Base-by-base conservation (phyloP, 2,329 filamentous ascomycete genomes). In the Cladosporium halotolerans region DNA sequence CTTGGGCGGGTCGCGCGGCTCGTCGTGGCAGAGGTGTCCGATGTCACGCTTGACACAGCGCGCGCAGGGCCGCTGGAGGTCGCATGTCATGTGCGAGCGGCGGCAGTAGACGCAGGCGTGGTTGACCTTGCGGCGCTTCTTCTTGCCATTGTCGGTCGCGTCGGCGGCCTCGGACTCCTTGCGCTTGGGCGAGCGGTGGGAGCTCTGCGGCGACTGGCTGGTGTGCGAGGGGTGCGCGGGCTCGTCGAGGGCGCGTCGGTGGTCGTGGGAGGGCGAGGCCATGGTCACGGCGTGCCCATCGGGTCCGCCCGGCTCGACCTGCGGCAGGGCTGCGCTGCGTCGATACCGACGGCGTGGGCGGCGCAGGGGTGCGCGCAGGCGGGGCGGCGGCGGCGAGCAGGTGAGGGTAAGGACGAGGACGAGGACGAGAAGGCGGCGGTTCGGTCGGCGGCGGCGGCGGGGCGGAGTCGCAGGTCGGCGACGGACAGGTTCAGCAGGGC, bases 31-130 rank as follows among this genome's bases (percentile, higher is more conserved):
- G 61, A 99, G 80, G 73, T 99, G 93, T 65, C 92, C 93, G 71
- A 99, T 99, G 75, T 96, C 96, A 68, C 93, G 86, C 76, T 97
- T 99, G 74, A 97, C 89, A 78, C 93, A 99, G 74, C 93, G 83
- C 66, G 89, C 92, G 80, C 93, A 99, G 66, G 93, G 93, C 70
- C 93, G 86, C 77, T 95, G 89, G 49, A 77, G 72, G 63, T 79
- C 76, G 67, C 76, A 79, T 53, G 76, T 78, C 76, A 79, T 79
- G 64, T 79, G 76, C 69, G 75, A 78, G 63, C 76, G 73, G 64
- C 76, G 58, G 44, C 74, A 79, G 63, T 79, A 79, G 43, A 78
- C 74, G 66, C 76, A 79, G 43, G 76, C 76, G 69, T 78, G 76
- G 65, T 78, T 78, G 68, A 79, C 76, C 64, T 78, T 78, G 62